A percentile compares a stretch with the other conserved stretches of the same genome.
Evolutionary conservation across 163 green algal species (phyloP).

Genomic region (Scenedesmus sp.): DNA sequence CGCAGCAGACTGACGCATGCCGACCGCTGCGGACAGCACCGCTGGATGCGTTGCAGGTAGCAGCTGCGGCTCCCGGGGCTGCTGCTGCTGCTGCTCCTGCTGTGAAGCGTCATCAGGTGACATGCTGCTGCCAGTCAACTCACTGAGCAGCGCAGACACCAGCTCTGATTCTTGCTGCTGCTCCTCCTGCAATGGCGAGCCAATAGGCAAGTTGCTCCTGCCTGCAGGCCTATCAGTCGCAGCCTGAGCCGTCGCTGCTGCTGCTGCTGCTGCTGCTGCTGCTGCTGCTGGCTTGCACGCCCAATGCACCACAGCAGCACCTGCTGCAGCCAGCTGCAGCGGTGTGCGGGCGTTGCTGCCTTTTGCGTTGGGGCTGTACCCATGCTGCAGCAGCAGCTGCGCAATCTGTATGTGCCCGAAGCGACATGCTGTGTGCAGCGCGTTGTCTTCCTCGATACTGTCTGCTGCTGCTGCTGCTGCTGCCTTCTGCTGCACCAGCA

Average conservation of each 20-base stretch:
- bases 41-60: neutral
- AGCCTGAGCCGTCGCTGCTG: neutral
- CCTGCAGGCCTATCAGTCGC: neutral
- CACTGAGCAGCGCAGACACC: neutral
- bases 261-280: neutral
- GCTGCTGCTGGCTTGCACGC: neutral
- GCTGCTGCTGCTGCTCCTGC: neutral
- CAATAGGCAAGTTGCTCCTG: neutral
- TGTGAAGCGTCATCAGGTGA: neutral
- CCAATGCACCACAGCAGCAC: conserved; percentile 21
- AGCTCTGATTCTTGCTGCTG: conserved; percentile 25
- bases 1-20: neutral
- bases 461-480: neutral
- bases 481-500: neutral
- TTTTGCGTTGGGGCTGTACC: conserved; percentile 56
- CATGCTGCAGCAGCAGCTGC: conserved; percentile 58
- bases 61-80: neutral
- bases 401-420: conserved; percentile 58
- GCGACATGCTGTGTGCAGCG: conserved; percentile 70
- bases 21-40: neutral
- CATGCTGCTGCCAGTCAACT: conserved; percentile 17
- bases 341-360: conserved; percentile 22
- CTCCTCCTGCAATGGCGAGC: neutral
- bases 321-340: conserved; percentile 59
- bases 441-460: conserved; percentile 37